Conservation (phyloP, 495 filamentous ascomycete species). For the Darksidea phi region DNA sequence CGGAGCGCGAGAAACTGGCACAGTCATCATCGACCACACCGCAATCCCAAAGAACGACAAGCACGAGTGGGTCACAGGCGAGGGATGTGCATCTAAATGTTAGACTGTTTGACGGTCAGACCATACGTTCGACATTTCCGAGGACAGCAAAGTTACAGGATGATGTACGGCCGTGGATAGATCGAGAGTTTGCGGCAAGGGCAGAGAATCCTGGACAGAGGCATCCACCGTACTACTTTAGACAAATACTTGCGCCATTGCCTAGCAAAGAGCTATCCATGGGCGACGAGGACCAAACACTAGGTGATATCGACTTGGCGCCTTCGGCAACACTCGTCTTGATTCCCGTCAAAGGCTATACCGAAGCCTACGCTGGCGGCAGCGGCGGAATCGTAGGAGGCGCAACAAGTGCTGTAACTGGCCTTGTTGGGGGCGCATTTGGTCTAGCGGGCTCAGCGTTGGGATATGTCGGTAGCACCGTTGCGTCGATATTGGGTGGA, state of each 20-base stretch:
- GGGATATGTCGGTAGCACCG: conserved; percentile 43
- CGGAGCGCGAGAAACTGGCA: conserved; percentile 7
- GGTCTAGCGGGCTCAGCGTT: conserved; percentile 48
- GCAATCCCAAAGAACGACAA: conserved; percentile 5
- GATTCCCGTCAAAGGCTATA: conserved; percentile 63
- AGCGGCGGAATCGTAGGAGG: conserved; percentile 34
- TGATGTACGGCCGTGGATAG: conserved; percentile 77
- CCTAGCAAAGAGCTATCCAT: conserved; percentile 71
- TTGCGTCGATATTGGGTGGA: conserved; percentile 53
- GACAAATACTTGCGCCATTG: conserved; percentile 74
- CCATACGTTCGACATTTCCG: conserved; percentile 67
- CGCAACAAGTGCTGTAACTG: conserved; percentile 17
- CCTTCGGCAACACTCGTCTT: conserved; percentile 83
- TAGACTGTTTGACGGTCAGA: conserved; percentile 79
- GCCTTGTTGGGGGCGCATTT: conserved; percentile 23
- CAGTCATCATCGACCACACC: background rate
- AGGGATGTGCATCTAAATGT: conserved; percentile 68
- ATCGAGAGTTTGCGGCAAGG: conserved; percentile 40
- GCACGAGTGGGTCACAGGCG: conserved; percentile 20
- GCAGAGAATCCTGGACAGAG: conserved; percentile 1
- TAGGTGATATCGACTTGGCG: conserved; percentile 65
- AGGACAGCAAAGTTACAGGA: conserved; percentile 56
- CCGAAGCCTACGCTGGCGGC: conserved; percentile 56
- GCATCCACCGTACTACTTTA: conserved; percentile 65
- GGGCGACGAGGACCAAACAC: conserved; percentile 66